Evolutionary conservation across 768 basidiomycete genomes (phyloP).

Genomic region (Termitomyces sp.): DNA sequence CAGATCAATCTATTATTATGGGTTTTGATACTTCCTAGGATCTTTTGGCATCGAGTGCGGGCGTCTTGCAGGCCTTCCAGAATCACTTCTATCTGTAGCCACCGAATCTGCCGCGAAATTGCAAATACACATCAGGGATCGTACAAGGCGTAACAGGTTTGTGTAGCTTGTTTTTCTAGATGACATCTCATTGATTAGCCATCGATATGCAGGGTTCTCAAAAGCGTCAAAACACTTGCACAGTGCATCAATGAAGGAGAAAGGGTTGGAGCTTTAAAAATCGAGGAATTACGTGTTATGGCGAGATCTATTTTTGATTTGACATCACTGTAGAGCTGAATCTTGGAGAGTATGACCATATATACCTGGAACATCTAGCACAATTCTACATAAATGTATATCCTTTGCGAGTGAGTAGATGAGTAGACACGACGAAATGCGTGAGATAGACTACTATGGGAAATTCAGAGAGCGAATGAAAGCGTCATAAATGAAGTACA

Average conservation of each 20-base stretch:
- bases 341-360: not conserved
- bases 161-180: conserved; percentile 6
- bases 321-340: conserved; percentile 1
- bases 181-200: not conserved
- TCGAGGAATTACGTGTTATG: conserved; percentile 8
- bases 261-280: not conserved
- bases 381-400: not conserved
- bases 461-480: not conserved
- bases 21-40: conserved; percentile 26
- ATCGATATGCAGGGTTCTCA: conserved; percentile 4
- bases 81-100: conserved; percentile 60
- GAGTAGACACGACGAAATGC: not conserved
- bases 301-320: conserved; percentile 10
- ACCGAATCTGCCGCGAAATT: conserved; percentile 47
- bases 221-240: conserved; percentile 8
- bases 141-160: conserved; percentile 46
- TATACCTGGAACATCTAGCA: conserved; percentile 1
- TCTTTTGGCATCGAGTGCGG: conserved; percentile 94
- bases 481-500: conserved; percentile 1
- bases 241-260: not conserved
- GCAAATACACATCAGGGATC: conserved; percentile 44
- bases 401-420: not conserved
- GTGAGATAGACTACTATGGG: not conserved
- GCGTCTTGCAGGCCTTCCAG: conserved; percentile 79
- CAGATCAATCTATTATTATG: not conserved